Base-by-base conservation (phyloP, 1,284 basidiomycete genomes). In the Sutorius eximius region DNA sequence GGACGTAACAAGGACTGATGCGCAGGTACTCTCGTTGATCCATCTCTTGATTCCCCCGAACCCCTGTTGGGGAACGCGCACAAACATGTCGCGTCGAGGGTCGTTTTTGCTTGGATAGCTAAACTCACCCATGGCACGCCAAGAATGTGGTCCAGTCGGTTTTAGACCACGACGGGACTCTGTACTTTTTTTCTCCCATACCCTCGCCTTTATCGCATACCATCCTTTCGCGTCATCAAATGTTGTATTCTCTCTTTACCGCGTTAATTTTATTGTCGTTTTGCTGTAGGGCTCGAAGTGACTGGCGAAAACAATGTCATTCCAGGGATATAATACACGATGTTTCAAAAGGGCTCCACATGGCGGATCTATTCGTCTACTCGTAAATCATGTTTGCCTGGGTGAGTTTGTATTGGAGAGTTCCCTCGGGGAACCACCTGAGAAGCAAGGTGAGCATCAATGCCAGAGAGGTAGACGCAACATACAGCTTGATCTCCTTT, bases 401-500 rank as follows among this genome's bases (percentile, higher is more conserved):
- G 61, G 82, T 78, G 72, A 80, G 81, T 62, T 79, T 80, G 79
- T 91, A 95, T 77, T 94, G 86, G 61, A 84, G 73, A 61, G 86
- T 73, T 59, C 91, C 91, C 73, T 93, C 89, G 36, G 90, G 87
- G 87, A 91, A 91, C 89, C 89, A 91, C 64, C 89, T 91, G 43
- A 18, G 49, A 8, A 52, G 38, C 51, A 34, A 58, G 49, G 46
- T 71, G 33, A 69, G 29, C 16, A 49, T 42, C 32, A 20, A 44
- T 36, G 40, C 41, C 18, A 10, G 27, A 33, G 12, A 33, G 9
- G 5, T n/a, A 15, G 4, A 55, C 43, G 34, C 53, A 9, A 80
- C 87, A 76, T 75, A 96, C 87, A 96, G 84, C 45, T 76, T 78
- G 66, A 96, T 95, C 78, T 96, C 94, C 79, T 93, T 92, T 75